Conservation (phyloP, 495 filamentous ascomycete species). For the Daldinia caldariorum region DNA sequence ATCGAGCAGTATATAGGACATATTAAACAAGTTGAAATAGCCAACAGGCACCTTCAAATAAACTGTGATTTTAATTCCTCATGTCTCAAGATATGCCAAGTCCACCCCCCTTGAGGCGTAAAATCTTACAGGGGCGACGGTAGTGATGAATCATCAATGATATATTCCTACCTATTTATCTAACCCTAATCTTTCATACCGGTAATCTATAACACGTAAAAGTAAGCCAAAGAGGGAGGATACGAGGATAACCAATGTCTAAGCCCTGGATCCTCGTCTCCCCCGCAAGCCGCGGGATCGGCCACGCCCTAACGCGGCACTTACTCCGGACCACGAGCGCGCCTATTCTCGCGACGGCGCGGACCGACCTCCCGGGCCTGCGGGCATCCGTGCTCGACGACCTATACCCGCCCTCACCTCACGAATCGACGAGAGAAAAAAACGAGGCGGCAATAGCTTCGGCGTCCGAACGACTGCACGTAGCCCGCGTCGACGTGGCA, state of each 20-base stretch:
- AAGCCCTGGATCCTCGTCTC: slow-evolving; percentile 59
- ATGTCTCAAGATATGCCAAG: neutral
- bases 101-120: neutral
- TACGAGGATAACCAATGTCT: slow-evolving; percentile 38
- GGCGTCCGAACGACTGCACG: slow-evolving; percentile 39
- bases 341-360: slow-evolving; percentile 77
- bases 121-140: neutral
- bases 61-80: neutral
- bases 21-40: neutral
- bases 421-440: neutral
- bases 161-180: neutral
- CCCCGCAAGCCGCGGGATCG: slow-evolving; percentile 80
- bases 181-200: neutral
- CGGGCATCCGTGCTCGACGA: slow-evolving; percentile 66
- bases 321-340: slow-evolving; percentile 71
- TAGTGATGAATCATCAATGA: slow-evolving; percentile 21
- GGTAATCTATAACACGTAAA: neutral
- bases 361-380: slow-evolving; percentile 63
- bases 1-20: neutral
- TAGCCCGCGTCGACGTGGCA: slow-evolving; percentile 48
- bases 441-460: slow-evolving; percentile 17
- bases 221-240: neutral
- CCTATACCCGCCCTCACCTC: slow-evolving; percentile 49
- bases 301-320: slow-evolving; percentile 73
- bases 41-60: neutral